These are phyloP conservation scores for Tolypocladium tropicale DNA, from an alignment of 2,329 filamentous ascomycete genomes.

Conservation along the genomic window DNA sequence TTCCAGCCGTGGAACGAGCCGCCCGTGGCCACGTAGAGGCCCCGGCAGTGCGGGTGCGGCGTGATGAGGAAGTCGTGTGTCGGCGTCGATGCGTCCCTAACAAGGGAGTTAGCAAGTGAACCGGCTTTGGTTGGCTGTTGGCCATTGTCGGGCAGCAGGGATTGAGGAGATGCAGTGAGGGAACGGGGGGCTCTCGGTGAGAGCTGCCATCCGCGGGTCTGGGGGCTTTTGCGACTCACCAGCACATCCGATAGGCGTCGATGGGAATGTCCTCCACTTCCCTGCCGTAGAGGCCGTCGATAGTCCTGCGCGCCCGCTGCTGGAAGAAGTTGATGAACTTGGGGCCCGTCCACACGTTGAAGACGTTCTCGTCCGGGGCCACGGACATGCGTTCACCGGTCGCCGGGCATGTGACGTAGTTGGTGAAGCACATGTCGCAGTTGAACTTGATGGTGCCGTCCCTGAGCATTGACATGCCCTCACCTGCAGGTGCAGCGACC, in stretches of 20 bases:
- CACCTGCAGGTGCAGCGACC: slow-evolving; percentile 15
- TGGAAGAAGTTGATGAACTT: slow-evolving; percentile 31
- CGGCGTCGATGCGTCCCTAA: slow-evolving; percentile 51
- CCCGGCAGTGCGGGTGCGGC: slow-evolving; percentile 35
- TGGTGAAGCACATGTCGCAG: slow-evolving; percentile 47
- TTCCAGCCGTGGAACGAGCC: slow-evolving; percentile 58
- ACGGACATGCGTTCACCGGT: slow-evolving; percentile 42
- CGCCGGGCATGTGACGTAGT: slow-evolving; percentile 33
- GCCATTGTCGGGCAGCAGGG: not conserved
- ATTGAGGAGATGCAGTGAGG: not conserved
- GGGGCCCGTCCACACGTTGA: slow-evolving; percentile 30
- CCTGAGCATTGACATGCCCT: slow-evolving; percentile 32
- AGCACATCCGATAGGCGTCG: slow-evolving; percentile 34
- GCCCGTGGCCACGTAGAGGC: slow-evolving; percentile 49
- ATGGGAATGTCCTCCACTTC: slow-evolving; percentile 26
- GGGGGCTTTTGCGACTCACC: slow-evolving; percentile 20
- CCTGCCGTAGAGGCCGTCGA: slow-evolving; percentile 31
- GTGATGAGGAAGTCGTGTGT: slow-evolving; percentile 53
- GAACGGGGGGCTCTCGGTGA: slow-evolving; percentile 1
- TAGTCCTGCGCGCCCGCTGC: slow-evolving; percentile 27
- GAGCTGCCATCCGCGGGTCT: not conserved
- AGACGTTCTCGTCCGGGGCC: slow-evolving; percentile 31
- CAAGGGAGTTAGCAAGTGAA: slow-evolving; percentile 4
- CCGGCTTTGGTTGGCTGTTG: not conserved
- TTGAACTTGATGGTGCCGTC: slow-evolving; percentile 50